Conservation (phyloP, 176 grass and related monocot genomes). For the Rhynchospora breviuscula region DNA sequence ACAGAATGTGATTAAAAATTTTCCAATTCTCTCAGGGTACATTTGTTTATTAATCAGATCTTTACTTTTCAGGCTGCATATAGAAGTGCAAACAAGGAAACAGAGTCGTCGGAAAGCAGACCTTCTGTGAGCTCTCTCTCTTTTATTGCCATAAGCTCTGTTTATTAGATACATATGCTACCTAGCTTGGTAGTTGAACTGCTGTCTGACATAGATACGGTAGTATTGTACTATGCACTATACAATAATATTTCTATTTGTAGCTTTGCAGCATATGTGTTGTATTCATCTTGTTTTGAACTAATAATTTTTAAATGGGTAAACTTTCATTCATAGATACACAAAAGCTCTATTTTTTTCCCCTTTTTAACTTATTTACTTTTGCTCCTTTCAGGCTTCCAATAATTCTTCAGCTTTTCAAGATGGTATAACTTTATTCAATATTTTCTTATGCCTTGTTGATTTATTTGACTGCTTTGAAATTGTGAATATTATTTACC, state of each 20-base stretch:
- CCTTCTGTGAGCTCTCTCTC: slow-evolving; percentile 1
- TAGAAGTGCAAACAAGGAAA: slow-evolving; percentile 24
- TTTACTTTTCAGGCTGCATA: slow-evolving; percentile 22
- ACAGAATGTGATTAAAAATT: slow-evolving; percentile 1
- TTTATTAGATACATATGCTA: no score
- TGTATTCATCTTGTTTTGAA: neutral
- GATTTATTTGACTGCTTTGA: neutral
- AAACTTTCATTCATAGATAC: neutral
- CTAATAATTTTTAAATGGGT: neutral
- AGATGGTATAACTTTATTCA: slow-evolving; percentile 40
- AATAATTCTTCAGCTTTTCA: slow-evolving; percentile 34
- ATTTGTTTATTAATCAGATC: neutral
- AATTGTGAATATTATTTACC: slow-evolving; percentile 1
- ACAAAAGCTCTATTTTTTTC: neutral
- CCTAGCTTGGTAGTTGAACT: no score
- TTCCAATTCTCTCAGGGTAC: neutral
- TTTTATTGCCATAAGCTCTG: no score
- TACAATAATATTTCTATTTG: neutral
- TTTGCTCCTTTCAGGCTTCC: slow-evolving; percentile 29
- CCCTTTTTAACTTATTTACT: slow-evolving; percentile 1
- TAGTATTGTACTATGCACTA: neutral
- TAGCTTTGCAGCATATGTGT: neutral
- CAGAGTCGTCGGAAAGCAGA: slow-evolving; percentile 21
- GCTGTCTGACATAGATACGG: no score
- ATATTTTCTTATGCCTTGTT: slow-evolving; percentile 2